Evolutionary conservation across 2,329 filamentous ascomycete genomes (phyloP), one percentile per base, ranked within the genome.

Genomic region (Xylaria sp.): DNA sequence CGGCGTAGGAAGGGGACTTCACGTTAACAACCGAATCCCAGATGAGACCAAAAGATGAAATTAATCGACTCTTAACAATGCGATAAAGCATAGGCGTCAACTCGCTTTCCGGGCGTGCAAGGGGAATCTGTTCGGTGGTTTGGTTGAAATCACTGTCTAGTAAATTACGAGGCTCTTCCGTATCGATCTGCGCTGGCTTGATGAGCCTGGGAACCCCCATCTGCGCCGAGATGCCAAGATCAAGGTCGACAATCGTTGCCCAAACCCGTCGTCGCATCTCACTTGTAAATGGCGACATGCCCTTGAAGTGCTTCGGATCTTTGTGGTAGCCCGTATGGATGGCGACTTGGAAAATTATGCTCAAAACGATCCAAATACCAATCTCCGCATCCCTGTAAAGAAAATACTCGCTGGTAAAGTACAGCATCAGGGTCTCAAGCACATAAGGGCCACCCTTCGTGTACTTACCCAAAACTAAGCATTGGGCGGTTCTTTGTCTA

Each of bases 241-340:
- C 84, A 2, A 82, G 73, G 61, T 82, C 78, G 17, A 79, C 74
- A 3, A 84, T 73, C 0, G 79, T 75, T 6, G 79, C 75, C 83
- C 84, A 85, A 0, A 81, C 71, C 1, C 83, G 76, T 34, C 82
- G 76, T 21, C 84, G 77, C 82, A 85, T 85, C 70, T 85, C 83
- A 2, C 79, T 78, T 0, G 80, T 69, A 42, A 85, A 82, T 0
- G 77, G 74, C 0, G 79, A 78, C 30, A 85, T 79, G 5, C 72
- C 75, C 0, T 76, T 74, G 69, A 84, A 85, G 55, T 82, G 78
- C 4, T 75, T 78, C 0, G 82, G 78, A 65, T 85, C 84, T 61
- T 82, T 73, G 67, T 86, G 84, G 62, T 83, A 83, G 0, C 80
- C 82, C 80, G 80, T 81, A 12, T 76, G 78, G 64, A 83, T 74